A percentile compares a stretch with the other conserved stretches of the same genome.
Evolutionary conservation across 2,329 filamentous ascomycete genomes (phyloP).

Genomic region (Hypocreales sp.): DNA sequence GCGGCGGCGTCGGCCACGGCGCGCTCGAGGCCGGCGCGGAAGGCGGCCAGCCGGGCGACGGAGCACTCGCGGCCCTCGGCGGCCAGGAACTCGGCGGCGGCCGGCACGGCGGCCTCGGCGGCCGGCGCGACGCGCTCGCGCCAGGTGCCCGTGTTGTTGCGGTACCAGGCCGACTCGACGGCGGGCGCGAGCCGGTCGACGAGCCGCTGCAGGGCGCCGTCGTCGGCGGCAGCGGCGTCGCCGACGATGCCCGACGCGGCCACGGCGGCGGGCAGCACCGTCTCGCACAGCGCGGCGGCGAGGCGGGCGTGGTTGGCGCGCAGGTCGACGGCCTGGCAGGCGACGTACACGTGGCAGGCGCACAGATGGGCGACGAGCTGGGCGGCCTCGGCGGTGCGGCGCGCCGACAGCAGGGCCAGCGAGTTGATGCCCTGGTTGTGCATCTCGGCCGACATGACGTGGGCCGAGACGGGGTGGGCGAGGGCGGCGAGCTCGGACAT

Average conservation of each 20-base stretch:
- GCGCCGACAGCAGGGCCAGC: constrained; percentile 42
- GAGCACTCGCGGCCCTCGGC: constrained; percentile 8
- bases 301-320: constrained; percentile 14
- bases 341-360: constrained; percentile 35
- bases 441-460: constrained; percentile 53
- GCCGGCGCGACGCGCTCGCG: constrained; percentile 11
- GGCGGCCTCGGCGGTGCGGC: constrained; percentile 38
- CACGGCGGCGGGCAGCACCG: background rate
- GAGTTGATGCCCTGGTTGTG: constrained; percentile 53
- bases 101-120: constrained; percentile 13
- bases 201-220: no score
- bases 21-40: constrained; percentile 8
- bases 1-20: constrained; percentile 6
- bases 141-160: constrained; percentile 13
- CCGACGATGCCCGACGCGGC: constrained; percentile 1
- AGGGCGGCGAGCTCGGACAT: constrained; percentile 46
- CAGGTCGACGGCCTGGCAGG: constrained; percentile 37
- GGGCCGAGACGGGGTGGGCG: constrained; percentile 43
- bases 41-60: constrained; percentile 9
- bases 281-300: constrained; percentile 6
- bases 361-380: constrained; percentile 40
- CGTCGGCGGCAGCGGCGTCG: background rate
- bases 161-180: constrained; percentile 11
- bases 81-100: constrained; percentile 11
- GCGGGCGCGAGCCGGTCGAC: constrained; percentile 3